Conservation (phyloP, 139 green algal species). For the Trebouxia sp. region DNA sequence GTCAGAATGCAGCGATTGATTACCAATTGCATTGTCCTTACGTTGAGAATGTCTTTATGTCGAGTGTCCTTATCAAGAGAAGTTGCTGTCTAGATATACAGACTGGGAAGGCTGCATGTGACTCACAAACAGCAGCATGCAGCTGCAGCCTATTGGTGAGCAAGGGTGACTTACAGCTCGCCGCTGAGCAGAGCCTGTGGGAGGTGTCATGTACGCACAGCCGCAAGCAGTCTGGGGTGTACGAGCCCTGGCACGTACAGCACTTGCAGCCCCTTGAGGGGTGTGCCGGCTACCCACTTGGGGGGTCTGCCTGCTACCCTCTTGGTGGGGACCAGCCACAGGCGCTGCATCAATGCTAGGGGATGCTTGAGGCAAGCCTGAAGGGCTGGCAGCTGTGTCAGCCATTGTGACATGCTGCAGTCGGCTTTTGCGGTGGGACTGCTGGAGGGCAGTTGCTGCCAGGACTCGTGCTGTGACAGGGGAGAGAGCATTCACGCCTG, state of each 20-base stretch:
- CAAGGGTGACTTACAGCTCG: background rate
- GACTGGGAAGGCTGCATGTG: too few relatives aligned
- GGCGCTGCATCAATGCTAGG: background rate
- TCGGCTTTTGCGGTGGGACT: background rate
- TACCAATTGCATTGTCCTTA: too few relatives aligned
- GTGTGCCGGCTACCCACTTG: background rate
- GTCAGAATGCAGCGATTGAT: too few relatives aligned
- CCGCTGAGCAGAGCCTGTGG: constrained; percentile 7
- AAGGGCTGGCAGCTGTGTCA: background rate
- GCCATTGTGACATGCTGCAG: constrained; percentile 9
- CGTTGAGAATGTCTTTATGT: too few relatives aligned
- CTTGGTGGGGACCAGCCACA: background rate
- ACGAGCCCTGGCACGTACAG: background rate
- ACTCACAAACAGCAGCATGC: too few relatives aligned
- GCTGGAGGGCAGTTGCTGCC: background rate
- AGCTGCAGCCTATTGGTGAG: background rate
- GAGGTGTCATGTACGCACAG: constrained; percentile 4
- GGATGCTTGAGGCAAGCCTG: constrained; percentile 3
- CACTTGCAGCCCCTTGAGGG: background rate
- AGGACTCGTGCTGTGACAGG: background rate
- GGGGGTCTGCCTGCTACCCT: background rate
- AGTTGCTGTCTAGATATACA: too few relatives aligned
- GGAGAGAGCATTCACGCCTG: background rate
- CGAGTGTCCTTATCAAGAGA: too few relatives aligned
- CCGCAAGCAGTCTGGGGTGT: background rate